Evolutionary conservation across 1,139 yeast genomes (phyloP).

Genomic region (Saccharomyces hybrid): DNA sequence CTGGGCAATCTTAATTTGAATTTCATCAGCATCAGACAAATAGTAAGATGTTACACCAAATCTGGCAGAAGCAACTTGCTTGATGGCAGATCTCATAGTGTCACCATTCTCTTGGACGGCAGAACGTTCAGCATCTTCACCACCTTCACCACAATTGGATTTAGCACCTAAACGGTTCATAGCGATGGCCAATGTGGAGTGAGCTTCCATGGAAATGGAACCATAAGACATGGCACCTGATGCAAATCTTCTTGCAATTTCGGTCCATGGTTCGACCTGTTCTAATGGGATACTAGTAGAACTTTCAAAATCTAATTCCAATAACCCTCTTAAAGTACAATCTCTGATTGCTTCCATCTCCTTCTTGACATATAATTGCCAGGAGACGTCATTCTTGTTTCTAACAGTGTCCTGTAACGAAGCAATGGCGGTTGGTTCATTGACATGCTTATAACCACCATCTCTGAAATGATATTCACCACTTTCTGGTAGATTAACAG

Average conservation of each 20-base stretch:
- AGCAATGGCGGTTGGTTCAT: conserved; percentile 92
- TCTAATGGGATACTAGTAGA: conserved; percentile 80
- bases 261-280: conserved; percentile 99
- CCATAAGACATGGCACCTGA: conserved; percentile 99
- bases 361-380: conserved; percentile 79
- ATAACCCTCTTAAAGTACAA: conserved; percentile 88
- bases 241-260: conserved; percentile 91
- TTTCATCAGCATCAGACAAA: conserved; percentile 92
- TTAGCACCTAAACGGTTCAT: conserved; percentile 98
- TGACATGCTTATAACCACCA: conserved; percentile 93
- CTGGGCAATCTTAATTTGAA: conserved; percentile 97
- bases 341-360: conserved; percentile 88
- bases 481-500: conserved; percentile 72
- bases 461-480: conserved; percentile 99
- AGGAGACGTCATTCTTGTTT: conserved; percentile 89
- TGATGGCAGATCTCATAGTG: conserved; percentile 95
- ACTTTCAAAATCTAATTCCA: conserved; percentile 75
- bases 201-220: conserved; percentile 97
- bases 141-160: conserved; percentile 98
- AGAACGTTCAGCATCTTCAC: conserved; percentile 93
- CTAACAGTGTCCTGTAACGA: conserved; percentile 94
- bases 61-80: conserved; percentile 96
- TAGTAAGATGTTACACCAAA: conserved; percentile 96
- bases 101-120: conserved; percentile 77
- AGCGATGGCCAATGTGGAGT: conserved; percentile 94